Evolutionary conservation across 2,329 filamentous ascomycete genomes (phyloP).

Genomic region (Sarocladiaceae sp.): DNA sequence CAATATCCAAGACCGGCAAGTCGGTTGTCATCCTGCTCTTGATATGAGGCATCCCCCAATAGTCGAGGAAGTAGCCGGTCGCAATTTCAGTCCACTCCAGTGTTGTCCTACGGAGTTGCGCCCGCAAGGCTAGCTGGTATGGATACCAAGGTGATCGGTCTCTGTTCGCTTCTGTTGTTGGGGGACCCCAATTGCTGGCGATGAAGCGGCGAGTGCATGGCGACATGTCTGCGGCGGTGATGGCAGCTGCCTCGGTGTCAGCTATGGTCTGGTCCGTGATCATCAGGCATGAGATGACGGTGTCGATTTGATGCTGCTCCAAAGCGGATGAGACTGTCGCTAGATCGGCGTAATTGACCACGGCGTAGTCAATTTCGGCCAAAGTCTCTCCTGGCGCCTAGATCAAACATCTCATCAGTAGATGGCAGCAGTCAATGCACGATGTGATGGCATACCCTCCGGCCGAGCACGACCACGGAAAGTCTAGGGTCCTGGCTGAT

Average conservation of each 20-base stretch:
- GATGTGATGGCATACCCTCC: not conserved
- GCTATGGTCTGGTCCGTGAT: not conserved
- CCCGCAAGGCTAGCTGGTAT: not conserved
- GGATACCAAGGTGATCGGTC: not conserved
- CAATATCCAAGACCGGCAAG: not conserved
- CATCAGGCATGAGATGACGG: conserved; percentile 8
- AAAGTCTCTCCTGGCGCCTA: not conserved
- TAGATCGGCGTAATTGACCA: conserved; percentile 7
- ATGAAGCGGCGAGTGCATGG: conserved; percentile 6
- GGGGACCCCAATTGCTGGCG: conserved; percentile 6
- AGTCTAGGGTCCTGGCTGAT: conserved; percentile 5
- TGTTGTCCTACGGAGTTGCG: not conserved
- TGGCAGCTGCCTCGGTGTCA: conserved; percentile 1
- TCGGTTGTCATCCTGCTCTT: conserved; percentile 7
- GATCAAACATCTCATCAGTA: not conserved
- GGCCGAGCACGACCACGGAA: not conserved
- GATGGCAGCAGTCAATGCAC: not conserved
- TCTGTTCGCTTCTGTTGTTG: not conserved
- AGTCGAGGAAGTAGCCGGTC: conserved; percentile 42
- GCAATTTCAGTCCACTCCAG: conserved; percentile 11
- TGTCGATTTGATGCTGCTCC: conserved; percentile 9
- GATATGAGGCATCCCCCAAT: conserved; percentile 25
- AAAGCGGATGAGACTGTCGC: not conserved
- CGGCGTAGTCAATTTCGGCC: not conserved
- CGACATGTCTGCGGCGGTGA: conserved; percentile 4